phyloP scores from a whole-genome alignment of 2,329 filamentous ascomycete species.

The Botrytis hyacinthi region DNA sequence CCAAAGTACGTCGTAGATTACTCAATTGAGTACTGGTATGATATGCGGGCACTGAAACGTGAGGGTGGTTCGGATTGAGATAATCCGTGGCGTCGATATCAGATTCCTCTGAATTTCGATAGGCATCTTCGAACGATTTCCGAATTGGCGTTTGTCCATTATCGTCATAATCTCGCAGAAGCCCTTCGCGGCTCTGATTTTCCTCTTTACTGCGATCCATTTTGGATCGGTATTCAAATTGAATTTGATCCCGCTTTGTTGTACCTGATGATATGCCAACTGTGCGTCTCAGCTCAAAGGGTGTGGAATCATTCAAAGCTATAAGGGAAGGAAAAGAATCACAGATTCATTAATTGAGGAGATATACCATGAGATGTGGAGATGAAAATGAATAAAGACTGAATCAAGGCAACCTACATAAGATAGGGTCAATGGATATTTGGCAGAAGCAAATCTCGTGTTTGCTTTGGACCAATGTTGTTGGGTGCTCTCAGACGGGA shows the following conservation, averaged over 20 bases:
- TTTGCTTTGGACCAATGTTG: background rate
- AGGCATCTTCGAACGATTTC: conserved; percentile 38
- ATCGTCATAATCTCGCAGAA: conserved; percentile 34
- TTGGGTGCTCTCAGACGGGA: background rate
- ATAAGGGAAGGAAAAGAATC: background rate
- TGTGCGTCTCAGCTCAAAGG: background rate
- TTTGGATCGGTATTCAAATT: background rate
- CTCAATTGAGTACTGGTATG: conserved; percentile 23
- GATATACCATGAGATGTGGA: background rate
- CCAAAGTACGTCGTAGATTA: conserved; percentile 29
- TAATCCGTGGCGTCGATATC: conserved; percentile 45
- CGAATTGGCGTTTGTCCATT: conserved; percentile 33
- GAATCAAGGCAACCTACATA: background rate
- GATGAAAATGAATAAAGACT: background rate
- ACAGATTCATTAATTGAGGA: background rate
- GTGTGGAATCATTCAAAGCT: background rate
- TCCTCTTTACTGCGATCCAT: conserved; percentile 33
- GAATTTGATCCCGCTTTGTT: background rate
- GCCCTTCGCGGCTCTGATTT: conserved; percentile 36
- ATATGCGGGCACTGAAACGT: conserved; percentile 35
- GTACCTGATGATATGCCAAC: background rate
- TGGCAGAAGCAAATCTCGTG: background rate
- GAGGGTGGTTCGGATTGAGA: conserved; percentile 39
- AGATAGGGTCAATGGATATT: background rate
- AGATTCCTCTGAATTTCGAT: conserved; percentile 40